Conservation (phyloP, 2,329 filamentous ascomycete species). For the Thelonectria rubi region DNA sequence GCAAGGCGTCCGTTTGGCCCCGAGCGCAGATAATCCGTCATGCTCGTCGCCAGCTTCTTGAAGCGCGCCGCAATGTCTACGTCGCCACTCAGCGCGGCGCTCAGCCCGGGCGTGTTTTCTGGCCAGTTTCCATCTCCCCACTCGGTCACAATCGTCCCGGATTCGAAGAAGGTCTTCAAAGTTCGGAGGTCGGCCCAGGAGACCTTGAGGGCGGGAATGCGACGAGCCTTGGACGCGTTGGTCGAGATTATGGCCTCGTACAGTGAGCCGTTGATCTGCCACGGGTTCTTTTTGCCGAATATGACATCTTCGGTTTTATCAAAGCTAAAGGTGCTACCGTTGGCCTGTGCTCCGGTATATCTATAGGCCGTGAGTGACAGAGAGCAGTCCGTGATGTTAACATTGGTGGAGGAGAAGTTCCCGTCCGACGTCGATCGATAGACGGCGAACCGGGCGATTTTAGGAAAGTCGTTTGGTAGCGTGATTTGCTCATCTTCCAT, state of each 20-base stretch:
- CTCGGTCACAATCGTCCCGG: neutral
- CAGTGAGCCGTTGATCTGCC: neutral
- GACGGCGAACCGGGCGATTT: slow-evolving; percentile 12
- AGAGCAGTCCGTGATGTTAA: slow-evolving; percentile 10
- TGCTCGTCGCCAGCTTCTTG: slow-evolving; percentile 18
- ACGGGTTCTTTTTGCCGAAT: neutral
- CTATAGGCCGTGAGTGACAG: neutral
- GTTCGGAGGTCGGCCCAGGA: neutral
- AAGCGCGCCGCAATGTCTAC: slow-evolving; percentile 17
- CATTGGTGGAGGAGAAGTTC: slow-evolving; percentile 1
- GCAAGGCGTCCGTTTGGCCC: slow-evolving; percentile 7
- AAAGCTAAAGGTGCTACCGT: slow-evolving; percentile 2
- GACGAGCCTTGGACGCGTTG: neutral
- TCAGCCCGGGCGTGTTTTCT: slow-evolving; percentile 18
- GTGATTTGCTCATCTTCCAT: no score
- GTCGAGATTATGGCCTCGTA: neutral
- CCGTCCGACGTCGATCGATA: slow-evolving; percentile 22
- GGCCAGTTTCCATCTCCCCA: slow-evolving; percentile 13
- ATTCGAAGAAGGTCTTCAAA: slow-evolving; percentile 7
- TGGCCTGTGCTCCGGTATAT: neutral
- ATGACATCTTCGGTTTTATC: neutral
- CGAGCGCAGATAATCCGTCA: slow-evolving; percentile 23
- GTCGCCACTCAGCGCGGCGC: slow-evolving; percentile 14
- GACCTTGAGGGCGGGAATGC: slow-evolving; percentile 7
- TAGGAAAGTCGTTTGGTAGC: neutral